Evolutionary conservation across 1,284 basidiomycete species (phyloP).

Genomic region (Ustilago cynodontis): DNA sequence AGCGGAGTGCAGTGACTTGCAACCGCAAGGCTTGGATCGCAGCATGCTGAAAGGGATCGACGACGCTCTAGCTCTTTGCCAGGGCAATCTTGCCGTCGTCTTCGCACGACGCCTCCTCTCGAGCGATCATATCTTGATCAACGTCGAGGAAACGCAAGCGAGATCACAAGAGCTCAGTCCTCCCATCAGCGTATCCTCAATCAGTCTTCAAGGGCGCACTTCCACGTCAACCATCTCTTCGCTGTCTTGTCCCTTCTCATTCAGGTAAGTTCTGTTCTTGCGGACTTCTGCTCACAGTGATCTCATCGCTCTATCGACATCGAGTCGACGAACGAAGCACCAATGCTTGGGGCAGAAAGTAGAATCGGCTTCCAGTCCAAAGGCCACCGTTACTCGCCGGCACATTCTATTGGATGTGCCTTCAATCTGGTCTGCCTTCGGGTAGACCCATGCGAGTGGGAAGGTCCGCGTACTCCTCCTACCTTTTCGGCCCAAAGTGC

Average conservation of each 20-base stretch:
- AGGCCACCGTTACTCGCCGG: constrained; percentile 68
- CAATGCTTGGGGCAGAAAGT: neutral
- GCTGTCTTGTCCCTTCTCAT: neutral
- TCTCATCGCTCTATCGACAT: neutral
- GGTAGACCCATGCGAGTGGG: constrained; percentile 64
- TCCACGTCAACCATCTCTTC: neutral
- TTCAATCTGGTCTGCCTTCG: constrained; percentile 25
- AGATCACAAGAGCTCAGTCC: constrained; percentile 21
- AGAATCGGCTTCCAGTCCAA: constrained; percentile 55
- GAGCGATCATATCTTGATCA: constrained; percentile 1
- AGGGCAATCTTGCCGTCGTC: constrained; percentile 51
- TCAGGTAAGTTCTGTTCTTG: constrained; percentile 30
- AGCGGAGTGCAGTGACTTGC: neutral
- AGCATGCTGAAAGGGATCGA: constrained; percentile 4
- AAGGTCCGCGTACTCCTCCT: constrained; percentile 69
- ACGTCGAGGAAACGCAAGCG: constrained; percentile 38
- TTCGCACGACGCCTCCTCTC: constrained; percentile 43
- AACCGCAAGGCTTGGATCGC: neutral
- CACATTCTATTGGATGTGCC: constrained; percentile 13
- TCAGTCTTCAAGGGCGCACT: neutral
- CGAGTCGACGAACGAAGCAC: neutral
- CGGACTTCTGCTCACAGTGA: neutral
- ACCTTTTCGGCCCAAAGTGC: constrained; percentile 39
- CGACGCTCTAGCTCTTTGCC: constrained; percentile 35
- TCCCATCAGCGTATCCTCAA: neutral